Evolutionary conservation across 805 yeast genomes (phyloP).

Genomic region (Wickerhamiella spandovensis): DNA sequence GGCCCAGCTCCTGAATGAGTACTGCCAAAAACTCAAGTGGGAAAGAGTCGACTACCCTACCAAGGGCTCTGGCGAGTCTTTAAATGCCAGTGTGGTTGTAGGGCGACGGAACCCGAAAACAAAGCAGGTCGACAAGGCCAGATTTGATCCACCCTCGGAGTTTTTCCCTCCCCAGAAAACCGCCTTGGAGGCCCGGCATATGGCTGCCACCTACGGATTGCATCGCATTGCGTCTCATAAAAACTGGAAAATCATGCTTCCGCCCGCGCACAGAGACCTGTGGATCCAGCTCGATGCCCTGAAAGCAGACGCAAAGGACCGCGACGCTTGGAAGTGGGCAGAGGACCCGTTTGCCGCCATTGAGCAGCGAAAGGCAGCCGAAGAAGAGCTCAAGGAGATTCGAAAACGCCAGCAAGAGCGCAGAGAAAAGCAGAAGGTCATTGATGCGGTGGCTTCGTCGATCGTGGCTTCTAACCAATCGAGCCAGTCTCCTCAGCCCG

Average conservation of each 20-base stretch:
- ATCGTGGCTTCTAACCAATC: background rate
- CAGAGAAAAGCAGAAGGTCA: conserved; percentile 1
- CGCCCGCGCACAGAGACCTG: conserved; percentile 61
- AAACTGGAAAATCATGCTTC: conserved; percentile 76
- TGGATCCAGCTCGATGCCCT: conserved; percentile 64
- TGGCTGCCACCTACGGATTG: conserved; percentile 78
- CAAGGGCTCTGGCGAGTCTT: conserved; percentile 32
- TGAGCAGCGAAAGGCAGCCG: conserved; percentile 36
- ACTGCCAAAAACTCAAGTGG: conserved; percentile 84
- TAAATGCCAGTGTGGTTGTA: conserved; percentile 50
- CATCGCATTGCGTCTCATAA: conserved; percentile 69
- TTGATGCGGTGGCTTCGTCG: background rate
- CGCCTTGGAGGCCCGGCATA: conserved; percentile 77
- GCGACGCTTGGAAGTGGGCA: conserved; percentile 15
- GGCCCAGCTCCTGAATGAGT: conserved; percentile 70
- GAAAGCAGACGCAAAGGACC: conserved; percentile 29
- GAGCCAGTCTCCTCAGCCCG: background rate
- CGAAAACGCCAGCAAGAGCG: conserved; percentile 1
- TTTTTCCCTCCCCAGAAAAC: conserved; percentile 57
- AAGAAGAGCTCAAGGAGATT: conserved; percentile 3
- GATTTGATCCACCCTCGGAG: conserved; percentile 39
- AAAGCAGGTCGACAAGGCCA: conserved; percentile 45
- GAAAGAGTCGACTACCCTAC: conserved; percentile 69
- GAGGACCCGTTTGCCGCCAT: conserved; percentile 62
- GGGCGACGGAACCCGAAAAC: conserved; percentile 74